A percentile compares a stretch with the other conserved stretches of the same genome.
Evolutionary conservation across 768 basidiomycete species (phyloP).

Genomic region (Gymnopilus dilepis): DNA sequence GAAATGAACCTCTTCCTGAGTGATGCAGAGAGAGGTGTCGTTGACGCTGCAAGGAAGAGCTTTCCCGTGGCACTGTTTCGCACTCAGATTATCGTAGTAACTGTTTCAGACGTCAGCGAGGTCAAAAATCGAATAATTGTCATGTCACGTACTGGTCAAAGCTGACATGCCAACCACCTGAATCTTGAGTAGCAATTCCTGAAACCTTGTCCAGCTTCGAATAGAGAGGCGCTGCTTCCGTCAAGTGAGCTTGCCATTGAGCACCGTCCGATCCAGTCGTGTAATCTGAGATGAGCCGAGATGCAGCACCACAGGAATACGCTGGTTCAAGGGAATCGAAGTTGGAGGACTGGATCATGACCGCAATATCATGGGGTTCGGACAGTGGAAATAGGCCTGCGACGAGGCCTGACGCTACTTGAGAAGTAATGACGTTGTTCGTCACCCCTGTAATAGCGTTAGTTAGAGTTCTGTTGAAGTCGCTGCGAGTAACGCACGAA

Average conservation of each 20-base stretch:
- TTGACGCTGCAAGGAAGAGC: constrained; percentile 50
- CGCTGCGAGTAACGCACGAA: constrained; percentile 37
- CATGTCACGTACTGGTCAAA: constrained; percentile 52
- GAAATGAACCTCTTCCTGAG: constrained; percentile 41
- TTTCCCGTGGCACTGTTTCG: constrained; percentile 55
- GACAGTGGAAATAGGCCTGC: constrained; percentile 50
- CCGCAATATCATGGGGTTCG: constrained; percentile 31
- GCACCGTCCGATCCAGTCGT: constrained; percentile 42
- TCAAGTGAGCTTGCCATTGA: constrained; percentile 49
- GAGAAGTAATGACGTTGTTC: constrained; percentile 57
- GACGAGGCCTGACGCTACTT: constrained; percentile 53
- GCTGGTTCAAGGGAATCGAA: constrained; percentile 56
- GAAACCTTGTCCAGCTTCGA: constrained; percentile 48
- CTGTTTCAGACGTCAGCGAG: constrained; percentile 33
- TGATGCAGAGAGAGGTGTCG: constrained; percentile 48
- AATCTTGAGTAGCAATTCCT: constrained; percentile 44
- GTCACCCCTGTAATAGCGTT: constrained; percentile 44
- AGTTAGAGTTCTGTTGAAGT: background rate
- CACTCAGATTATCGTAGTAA: constrained; percentile 57
- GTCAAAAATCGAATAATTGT: background rate
- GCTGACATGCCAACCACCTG: constrained; percentile 52
- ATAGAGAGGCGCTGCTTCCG: constrained; percentile 42
- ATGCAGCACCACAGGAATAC: constrained; percentile 46
- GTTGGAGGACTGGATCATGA: constrained; percentile 42
- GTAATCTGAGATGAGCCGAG: constrained; percentile 37